These are phyloP conservation scores for Fraxinus floribunda DNA, from an alignment of 305 asterid species.

Conservation along the genomic window DNA sequence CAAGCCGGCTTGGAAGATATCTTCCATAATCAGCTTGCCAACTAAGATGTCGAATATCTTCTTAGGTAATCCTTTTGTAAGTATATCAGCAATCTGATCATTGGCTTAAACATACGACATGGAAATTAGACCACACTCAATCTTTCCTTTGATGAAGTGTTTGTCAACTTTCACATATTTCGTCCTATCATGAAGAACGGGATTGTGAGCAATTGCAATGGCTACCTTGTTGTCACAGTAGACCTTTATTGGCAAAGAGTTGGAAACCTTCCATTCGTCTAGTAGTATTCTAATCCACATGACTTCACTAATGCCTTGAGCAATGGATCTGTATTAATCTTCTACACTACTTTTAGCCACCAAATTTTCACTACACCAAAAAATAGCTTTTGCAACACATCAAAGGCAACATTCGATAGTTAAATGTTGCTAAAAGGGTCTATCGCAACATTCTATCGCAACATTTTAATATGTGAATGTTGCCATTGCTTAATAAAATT, in stretches of 20 bases:
- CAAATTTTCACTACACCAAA: not conserved
- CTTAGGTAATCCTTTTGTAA: not conserved
- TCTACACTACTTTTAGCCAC: not conserved
- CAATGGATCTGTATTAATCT: not conserved
- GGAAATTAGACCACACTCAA: not conserved
- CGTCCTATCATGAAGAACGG: not conserved
- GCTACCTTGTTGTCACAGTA: not conserved
- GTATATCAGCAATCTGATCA: not conserved
- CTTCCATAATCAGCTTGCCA: not conserved
- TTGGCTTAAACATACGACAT: not conserved
- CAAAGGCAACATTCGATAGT: no score
- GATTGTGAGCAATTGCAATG: not conserved
- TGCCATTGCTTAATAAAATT: no score
- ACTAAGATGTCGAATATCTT: not conserved
- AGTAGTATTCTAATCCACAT: not conserved
- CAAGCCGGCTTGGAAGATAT: not conserved
- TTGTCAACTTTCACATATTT: not conserved
- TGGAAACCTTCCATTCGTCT: not conserved
- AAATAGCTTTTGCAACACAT: no score
- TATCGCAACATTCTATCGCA: no score
- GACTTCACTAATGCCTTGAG: not conserved
- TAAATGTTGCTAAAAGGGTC: no score
- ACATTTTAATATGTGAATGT: no score
- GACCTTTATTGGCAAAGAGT: not conserved
- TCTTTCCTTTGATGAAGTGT: not conserved